A percentile compares a stretch with the other conserved stretches of the same genome.
These are phyloP conservation scores for Phytophthora aleatoria DNA, from an alignment of 352 stramenopile genomes.

Conservation along the genomic window DNA sequence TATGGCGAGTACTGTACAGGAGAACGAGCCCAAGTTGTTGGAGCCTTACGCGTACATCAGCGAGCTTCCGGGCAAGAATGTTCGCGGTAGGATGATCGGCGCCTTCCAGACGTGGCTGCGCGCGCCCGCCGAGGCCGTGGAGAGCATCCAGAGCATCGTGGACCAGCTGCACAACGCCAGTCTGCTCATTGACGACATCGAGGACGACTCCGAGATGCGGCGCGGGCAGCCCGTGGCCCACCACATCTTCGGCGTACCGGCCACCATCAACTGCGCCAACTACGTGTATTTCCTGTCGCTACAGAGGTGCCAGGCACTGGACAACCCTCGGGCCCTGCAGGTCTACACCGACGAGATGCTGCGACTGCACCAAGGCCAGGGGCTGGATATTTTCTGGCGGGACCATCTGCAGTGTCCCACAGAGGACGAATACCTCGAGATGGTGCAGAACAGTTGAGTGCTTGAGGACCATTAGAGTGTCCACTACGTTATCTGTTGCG, in stretches of 20 bases:
- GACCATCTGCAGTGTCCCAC: conserved; percentile 91
- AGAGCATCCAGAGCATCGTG: conserved; percentile 93
- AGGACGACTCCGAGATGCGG: conserved; percentile 96
- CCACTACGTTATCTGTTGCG: neutral
- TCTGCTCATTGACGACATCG: conserved; percentile 98
- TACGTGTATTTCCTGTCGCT: conserved; percentile 98
- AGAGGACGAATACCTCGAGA: conserved; percentile 92
- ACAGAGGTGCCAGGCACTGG: conserved; percentile 89
- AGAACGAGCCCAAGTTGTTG: conserved; percentile 65
- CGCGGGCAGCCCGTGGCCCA: conserved; percentile 95
- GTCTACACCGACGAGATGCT: conserved; percentile 96
- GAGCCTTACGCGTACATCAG: conserved; percentile 91
- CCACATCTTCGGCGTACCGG: conserved; percentile 95
- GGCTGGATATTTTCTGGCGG: conserved; percentile 95
- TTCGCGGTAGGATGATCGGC: conserved; percentile 87
- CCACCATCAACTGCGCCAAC: conserved; percentile 98
- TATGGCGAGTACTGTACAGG: conserved; percentile 34
- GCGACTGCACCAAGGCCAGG: conserved; percentile 95
- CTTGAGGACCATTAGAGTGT: no score
- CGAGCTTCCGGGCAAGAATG: conserved; percentile 88
- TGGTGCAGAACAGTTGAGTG: conserved; percentile 94
- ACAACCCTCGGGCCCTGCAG: conserved; percentile 83
- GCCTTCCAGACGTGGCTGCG: conserved; percentile 88
- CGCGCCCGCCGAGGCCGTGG: conserved; percentile 62
- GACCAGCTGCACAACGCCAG: conserved; percentile 96